Percentiles rank a stretch among this genome's conserved stretches.
Evolutionary conservation across 148 eudicot genomes (phyloP).

Genomic region (Polygonum aviculare): DNA sequence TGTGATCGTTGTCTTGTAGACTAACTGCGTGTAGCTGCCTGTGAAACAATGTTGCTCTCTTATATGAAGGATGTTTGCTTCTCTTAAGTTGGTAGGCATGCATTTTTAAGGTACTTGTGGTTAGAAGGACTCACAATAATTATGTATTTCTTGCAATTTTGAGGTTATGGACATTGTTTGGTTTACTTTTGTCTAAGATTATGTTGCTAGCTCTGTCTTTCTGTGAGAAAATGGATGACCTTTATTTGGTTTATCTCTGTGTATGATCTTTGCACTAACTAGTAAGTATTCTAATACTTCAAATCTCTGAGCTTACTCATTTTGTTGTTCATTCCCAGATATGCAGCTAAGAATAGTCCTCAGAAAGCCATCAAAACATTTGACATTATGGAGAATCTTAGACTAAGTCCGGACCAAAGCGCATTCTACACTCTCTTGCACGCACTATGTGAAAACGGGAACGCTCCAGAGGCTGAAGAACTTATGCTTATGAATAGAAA

Average conservation of each 20-base stretch:
- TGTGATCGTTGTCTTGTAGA: neutral
- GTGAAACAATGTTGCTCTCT: neutral
- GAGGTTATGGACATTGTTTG: neutral
- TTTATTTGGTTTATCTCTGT: too few relatives aligned
- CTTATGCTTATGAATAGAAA: conserved; percentile 62
- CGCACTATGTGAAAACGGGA: conserved; percentile 63
- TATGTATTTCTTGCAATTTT: neutral
- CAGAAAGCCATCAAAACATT: conserved; percentile 72
- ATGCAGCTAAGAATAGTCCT: conserved; percentile 58
- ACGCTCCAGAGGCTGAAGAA: conserved; percentile 86
- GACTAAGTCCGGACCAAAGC: conserved; percentile 42
- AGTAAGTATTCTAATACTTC: neutral
- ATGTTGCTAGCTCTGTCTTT: neutral
- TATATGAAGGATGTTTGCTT: neutral
- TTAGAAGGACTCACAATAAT: neutral
- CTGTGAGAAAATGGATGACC: too few relatives aligned
- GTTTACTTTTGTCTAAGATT: neutral
- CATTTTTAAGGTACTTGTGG: neutral
- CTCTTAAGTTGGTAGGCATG: neutral
- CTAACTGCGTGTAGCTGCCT: neutral
- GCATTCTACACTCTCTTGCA: conserved; percentile 53
- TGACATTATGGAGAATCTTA: conserved; percentile 67
- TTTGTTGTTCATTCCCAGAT: conserved; percentile 32
- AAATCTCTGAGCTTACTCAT: neutral
- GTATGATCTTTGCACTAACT: neutral